phyloP scores from a whole-genome alignment of 169 alveolate species.

The Plasmodium chabaudi region DNA sequence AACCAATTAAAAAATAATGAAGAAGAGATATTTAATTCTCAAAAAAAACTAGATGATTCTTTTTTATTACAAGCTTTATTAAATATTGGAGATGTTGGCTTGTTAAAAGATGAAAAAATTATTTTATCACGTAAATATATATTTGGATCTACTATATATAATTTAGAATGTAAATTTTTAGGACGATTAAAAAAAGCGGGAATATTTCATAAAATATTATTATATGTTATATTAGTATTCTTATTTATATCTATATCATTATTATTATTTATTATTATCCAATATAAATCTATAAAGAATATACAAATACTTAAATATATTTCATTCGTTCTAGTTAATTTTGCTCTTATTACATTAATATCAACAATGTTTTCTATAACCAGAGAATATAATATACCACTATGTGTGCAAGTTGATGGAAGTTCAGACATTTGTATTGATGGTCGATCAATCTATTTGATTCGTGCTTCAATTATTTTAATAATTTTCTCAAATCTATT shows the following conservation, averaged over 20 bases:
- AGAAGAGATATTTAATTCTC: background rate
- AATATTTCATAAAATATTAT: constrained; percentile 26
- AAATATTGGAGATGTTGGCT: constrained; percentile 70
- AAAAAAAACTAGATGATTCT: constrained; percentile 17
- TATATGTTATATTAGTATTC: constrained; percentile 36
- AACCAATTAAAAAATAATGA: constrained; percentile 2
- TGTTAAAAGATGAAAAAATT: constrained; percentile 46
- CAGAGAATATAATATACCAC: constrained; percentile 62
- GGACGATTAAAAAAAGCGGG: constrained; percentile 57
- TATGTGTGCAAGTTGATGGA: constrained; percentile 72
- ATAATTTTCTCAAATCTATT: constrained; percentile 57
- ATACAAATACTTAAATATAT: constrained; percentile 16
- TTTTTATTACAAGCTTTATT: constrained; percentile 3
- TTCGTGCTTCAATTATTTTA: constrained; percentile 48
- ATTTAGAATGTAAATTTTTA: constrained; percentile 73
- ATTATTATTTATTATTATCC: constrained; percentile 4
- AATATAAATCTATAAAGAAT: constrained; percentile 15
- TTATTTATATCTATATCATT: constrained; percentile 32
- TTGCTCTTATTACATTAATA: constrained; percentile 55
- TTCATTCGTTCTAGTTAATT: constrained; percentile 41
- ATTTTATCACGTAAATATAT: constrained; percentile 43
- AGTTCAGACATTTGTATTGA: constrained; percentile 71
- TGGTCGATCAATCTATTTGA: constrained; percentile 37
- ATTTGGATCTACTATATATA: constrained; percentile 69
- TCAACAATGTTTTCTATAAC: constrained; percentile 48